Evolutionary conservation across 2,329 filamentous ascomycete genomes (phyloP).

Genomic region (Chrysosporium keratinophilum): DNA sequence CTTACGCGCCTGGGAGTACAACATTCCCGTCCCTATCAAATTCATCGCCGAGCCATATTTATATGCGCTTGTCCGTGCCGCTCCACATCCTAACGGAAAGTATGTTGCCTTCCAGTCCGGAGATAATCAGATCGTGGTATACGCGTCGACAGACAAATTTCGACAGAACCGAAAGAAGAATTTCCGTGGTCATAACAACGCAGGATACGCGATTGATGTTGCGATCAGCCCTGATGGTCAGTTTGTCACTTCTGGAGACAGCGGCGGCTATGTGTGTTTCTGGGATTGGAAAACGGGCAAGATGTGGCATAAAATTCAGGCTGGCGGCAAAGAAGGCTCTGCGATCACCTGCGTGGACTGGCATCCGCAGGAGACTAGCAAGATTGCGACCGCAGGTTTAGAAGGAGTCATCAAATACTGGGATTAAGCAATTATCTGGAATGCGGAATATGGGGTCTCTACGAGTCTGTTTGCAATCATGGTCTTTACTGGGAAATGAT

Average conservation of each 20-base stretch:
- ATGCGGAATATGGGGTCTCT: too few relatives aligned
- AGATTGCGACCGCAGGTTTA: constrained; percentile 80
- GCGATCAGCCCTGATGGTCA: constrained; percentile 83
- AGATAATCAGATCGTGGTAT: constrained; percentile 95
- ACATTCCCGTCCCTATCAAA: constrained; percentile 96
- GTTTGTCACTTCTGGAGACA: constrained; percentile 79
- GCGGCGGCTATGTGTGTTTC: constrained; percentile 80
- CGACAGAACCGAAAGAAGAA: constrained; percentile 95
- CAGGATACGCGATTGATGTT: constrained; percentile 84
- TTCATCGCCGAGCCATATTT: constrained; percentile 97
- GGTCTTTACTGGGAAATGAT: not conserved
- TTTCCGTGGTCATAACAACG: constrained; percentile 91
- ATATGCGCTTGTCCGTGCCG: constrained; percentile 84
- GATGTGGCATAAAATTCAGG: constrained; percentile 94
- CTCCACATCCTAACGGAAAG: constrained; percentile 78
- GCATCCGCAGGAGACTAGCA: constrained; percentile 96
- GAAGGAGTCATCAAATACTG: constrained; percentile 85
- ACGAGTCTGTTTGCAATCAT: not conserved
- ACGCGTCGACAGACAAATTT: constrained; percentile 89
- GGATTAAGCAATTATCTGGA: constrained; percentile 52
- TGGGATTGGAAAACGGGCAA: constrained; percentile 99
- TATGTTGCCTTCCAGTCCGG: constrained; percentile 88
- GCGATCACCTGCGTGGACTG: constrained; percentile 81
- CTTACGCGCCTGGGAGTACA: constrained; percentile 94
- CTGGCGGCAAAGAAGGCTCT: constrained; percentile 55